Conservation (phyloP, 208 protist species). For the Leishmania gerbilli region DNA sequence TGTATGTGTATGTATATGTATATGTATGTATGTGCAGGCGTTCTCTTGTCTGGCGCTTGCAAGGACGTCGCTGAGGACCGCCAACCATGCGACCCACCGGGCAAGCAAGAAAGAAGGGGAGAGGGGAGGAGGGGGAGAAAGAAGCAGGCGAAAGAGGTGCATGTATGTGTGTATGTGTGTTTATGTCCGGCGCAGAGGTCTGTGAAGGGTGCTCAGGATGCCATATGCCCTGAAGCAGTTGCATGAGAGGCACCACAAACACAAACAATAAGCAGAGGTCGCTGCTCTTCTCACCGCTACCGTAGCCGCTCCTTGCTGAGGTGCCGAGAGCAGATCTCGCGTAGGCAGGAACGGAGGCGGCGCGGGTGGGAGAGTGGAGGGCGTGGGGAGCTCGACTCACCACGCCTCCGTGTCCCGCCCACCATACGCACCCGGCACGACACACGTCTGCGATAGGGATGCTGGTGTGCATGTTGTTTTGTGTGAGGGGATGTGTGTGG, state of each 20-base stretch:
- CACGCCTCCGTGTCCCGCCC: neutral
- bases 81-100: neutral
- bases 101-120: neutral
- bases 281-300: neutral
- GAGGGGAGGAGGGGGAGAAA: neutral
- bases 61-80: neutral
- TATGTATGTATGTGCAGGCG: neutral
- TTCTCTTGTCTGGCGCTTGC: neutral
- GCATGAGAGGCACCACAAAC: neutral
- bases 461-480: neutral
- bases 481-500: neutral
- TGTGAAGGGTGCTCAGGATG: neutral
- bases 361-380: neutral
- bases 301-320: neutral
- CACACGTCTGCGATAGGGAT: neutral
- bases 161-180: neutral
- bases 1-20: neutral
- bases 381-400: neutral
- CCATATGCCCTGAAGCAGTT: neutral
- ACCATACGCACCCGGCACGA: neutral
- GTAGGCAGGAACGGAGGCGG: neutral
- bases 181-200: neutral
- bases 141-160: neutral
- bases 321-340: too few species aligned
- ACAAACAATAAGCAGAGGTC: neutral